Conservation (phyloP, 345 rosid species). For the Arabidopsis arenosa region DNA sequence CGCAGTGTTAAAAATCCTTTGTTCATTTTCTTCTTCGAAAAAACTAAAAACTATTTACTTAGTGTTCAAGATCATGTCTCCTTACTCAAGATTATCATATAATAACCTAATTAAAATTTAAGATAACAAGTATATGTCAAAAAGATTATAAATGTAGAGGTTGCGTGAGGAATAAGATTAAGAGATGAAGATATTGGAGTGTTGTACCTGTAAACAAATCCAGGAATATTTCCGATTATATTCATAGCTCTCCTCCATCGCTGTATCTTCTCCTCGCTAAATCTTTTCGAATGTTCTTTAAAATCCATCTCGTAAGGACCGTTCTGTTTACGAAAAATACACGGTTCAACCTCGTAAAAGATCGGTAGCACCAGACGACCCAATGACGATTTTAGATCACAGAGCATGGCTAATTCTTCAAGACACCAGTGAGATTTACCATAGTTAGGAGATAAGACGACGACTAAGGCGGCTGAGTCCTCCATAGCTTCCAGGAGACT, state of each 20-base stretch:
- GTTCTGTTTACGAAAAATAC: constrained; percentile 45
- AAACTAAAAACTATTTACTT: no score
- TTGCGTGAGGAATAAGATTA: constrained; percentile 5
- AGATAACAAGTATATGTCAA: not conserved
- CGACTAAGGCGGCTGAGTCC: constrained; percentile 51
- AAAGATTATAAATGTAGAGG: not conserved
- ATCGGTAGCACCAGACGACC: constrained; percentile 52
- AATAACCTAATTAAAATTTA: no score
- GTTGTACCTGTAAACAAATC: constrained; percentile 36
- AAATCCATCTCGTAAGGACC: constrained; percentile 52
- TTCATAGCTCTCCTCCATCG: constrained; percentile 57
- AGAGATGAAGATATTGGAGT: not conserved
- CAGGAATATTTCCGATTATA: constrained; percentile 48
- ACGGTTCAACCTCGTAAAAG: constrained; percentile 55
- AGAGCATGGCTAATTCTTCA: constrained; percentile 55
- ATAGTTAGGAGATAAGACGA: constrained; percentile 50
- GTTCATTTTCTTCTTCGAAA: no score
- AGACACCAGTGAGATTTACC: constrained; percentile 58
- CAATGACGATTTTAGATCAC: constrained; percentile 31
- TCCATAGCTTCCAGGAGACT: constrained; percentile 53
- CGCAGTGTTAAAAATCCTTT: no score
- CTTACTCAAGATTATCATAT: not conserved
- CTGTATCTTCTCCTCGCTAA: constrained; percentile 29
- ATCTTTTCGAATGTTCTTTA: constrained; percentile 39
- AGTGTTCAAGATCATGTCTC: constrained; percentile 6